Evolutionary conservation across 306 rosid genomes (phyloP).

Genomic region (Dryas drummondii): DNA sequence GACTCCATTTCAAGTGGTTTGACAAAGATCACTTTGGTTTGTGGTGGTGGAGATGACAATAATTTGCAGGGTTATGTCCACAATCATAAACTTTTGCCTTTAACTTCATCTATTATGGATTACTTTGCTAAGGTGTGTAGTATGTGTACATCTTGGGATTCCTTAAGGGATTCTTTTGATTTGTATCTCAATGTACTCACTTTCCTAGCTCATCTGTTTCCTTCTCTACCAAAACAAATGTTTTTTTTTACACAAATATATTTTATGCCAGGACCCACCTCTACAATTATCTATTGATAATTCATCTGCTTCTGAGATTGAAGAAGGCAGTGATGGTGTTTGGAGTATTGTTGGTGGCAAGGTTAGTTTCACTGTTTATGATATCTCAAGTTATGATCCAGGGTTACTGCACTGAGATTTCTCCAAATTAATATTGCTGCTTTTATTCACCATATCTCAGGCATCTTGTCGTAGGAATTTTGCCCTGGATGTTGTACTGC

Average conservation of each 20-base stretch:
- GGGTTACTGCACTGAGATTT: slow-evolving; percentile 13
- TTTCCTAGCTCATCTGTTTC: neutral
- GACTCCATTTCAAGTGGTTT: slow-evolving; percentile 35
- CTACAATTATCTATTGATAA: slow-evolving; percentile 75
- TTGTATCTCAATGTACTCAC: neutral
- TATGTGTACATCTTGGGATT: slow-evolving; percentile 24
- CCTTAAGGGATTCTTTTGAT: slow-evolving; percentile 3
- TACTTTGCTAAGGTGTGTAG: slow-evolving; percentile 53
- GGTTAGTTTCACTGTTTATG: slow-evolving; percentile 50
- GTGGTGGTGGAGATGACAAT: slow-evolving; percentile 49
- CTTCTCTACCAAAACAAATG: slow-evolving; percentile 5
- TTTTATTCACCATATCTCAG: slow-evolving; percentile 49
- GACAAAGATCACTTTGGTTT: slow-evolving; percentile 51
- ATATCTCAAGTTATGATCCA: neutral
- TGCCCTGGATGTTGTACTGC: slow-evolving; percentile 73
- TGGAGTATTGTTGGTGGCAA: slow-evolving; percentile 97
- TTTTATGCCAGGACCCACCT: slow-evolving; percentile 70
- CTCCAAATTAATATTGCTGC: slow-evolving; percentile 28
- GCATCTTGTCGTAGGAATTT: slow-evolving; percentile 93
- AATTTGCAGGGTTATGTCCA: slow-evolving; percentile 61
- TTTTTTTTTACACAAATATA: slow-evolving; percentile 24
- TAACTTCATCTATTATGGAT: slow-evolving; percentile 47
- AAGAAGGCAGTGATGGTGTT: slow-evolving; percentile 70
- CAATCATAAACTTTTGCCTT: slow-evolving; percentile 50
- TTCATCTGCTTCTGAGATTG: slow-evolving; percentile 72